Base-by-base conservation (phyloP, 2,329 filamentous ascomycete genomes). In the Xylariaceae sp. region DNA sequence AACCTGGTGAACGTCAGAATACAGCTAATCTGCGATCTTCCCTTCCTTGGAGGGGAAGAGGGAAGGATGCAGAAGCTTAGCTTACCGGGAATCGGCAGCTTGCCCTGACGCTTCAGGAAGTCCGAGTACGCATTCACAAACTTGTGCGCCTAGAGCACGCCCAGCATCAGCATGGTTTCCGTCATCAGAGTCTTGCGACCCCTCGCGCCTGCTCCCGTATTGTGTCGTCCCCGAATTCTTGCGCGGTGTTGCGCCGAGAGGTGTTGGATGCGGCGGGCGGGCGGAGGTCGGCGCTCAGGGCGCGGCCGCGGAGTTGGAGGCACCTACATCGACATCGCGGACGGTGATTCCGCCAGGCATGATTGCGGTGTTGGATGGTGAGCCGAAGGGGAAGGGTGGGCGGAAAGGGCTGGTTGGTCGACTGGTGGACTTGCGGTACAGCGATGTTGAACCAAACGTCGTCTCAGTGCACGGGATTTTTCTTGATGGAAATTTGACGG, bases 81-180 rank as follows among this genome's bases (percentile, higher is more conserved):
- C 80, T 62, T 77, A 89, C 84, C 83, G 65, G 85, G 85, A 60
- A 90, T 86, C 62, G 83, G 83, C 55, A 92, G 83, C 75, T 90
- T 90, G 70, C 86, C 86, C 75, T 92, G 85, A 59, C 85, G 80
- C 83, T 92, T 92, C 77, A 93, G 69, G 79, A 92, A 93, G 60
- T 77, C 81, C 63, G 83, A 75, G 65, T 92, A 93, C 62, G 83
- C 75, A 56, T 74, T 68, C 71, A 92, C 89, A 76, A 92, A 92
- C 73, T 89, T 86, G 67, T 88, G 83, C 68, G 84, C 82, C 80
- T 84, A 68, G 52, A 62, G 37, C 36, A n/a, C n/a, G 32, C 37
- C 35, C 59, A 66, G 65, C 57, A 76, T 81, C 75, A 81, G 77
- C 77, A 57, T 77, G 65, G 78, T 80, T 8, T 81, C 77, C 77